Evolutionary conservation across 306 rosid genomes (phyloP), one percentile per base, ranked within the genome.

Genomic region (Corylus americana): DNA sequence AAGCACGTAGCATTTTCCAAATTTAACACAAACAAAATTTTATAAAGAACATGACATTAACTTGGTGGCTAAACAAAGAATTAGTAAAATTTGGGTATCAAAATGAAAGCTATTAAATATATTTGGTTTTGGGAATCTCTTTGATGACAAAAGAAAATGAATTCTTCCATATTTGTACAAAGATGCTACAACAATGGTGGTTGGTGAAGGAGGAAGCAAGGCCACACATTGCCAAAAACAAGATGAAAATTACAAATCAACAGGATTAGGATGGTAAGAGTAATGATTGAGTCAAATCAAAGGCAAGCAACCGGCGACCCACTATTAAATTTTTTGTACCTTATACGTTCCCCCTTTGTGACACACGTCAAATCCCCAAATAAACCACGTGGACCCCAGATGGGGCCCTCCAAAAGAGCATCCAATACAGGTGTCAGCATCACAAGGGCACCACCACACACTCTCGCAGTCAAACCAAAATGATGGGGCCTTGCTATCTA

Each of bases 271-370:
- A 66, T 20, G 72, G 49, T n/a, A 81, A 77, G 91, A 85, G 80
- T 86, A 87, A 88, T 84, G 81, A 90, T 82, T 83, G 89, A 90
- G 91, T 88, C 91, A 83, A 79, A 90, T 90, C 81, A 88, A 90
- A 84, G 93, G 88, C 93, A 90, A 87, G 93, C 90, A 90, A 85
- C 63, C 84, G 75, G 64, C 49, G 71, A 81, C 10, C 25, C 25
- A 55, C 20, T 8, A 49, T 49, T 12, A 1, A 8, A 10, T 11
- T 49, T 82, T 87, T 85, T 83, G 86, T 85, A 74, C 83, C 88
- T 87, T 87, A 77, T 71, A 85, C 85, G 81, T 16, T 61, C 64
- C 3, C 1, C 64, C 75, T 31, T 70, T 17, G 25, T 2, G 66
- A 73, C 2, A 54, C 74, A 29, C 20, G 72, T 71, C 55, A 44